Evolutionary conservation across 148 eudicot species (phyloP), one percentile per base, ranked within the genome.

Genomic region (Gaultheria prostrata): DNA sequence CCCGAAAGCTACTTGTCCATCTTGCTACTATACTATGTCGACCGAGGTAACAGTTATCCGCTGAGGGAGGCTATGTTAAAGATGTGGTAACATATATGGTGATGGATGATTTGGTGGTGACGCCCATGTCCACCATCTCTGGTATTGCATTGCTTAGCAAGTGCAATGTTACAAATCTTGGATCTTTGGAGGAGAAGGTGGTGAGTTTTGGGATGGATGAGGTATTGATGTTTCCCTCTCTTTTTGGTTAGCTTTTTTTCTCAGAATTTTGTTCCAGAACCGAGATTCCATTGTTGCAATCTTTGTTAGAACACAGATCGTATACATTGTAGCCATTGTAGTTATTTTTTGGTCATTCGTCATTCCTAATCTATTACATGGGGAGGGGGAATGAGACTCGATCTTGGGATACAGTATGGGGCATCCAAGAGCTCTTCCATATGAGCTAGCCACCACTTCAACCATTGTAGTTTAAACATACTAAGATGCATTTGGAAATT

Each of bases 101-200:
- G 7, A 86, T 80, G 86, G 90, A 88, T 83, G 77, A 89, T 57
- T 33, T 87, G 80, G 82, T 80, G 28, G 86, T 87, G 11, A 84
- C 8, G 54, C 91, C 91, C 4, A 73, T 85, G 82, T 89, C 91
- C 3, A 84, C 83, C 13, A 78, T 87, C 6, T 89, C 89, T 39
- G 50, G 50, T 18, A 53, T 51, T 28, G 6, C 51, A 8, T 5
- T 20, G 46, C 77, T 72, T 63, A 67, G 13, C 76, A 81, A 81
- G n/a, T 82, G 21, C 49, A 72, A 72, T 13, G 32, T 54, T 9
- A 35, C 50, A 14, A 32, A 82, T 6, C 4, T 82, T 15, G 53
- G 35, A 24, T 48, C 59, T 15, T 7, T 70, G 15, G 33, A 81
- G 78, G 78, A 82, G 69, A 72, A 35, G 65, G 84, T 50, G 32